Base-by-base conservation (phyloP, 768 basidiomycete species). In the Clavulina sp. region DNA sequence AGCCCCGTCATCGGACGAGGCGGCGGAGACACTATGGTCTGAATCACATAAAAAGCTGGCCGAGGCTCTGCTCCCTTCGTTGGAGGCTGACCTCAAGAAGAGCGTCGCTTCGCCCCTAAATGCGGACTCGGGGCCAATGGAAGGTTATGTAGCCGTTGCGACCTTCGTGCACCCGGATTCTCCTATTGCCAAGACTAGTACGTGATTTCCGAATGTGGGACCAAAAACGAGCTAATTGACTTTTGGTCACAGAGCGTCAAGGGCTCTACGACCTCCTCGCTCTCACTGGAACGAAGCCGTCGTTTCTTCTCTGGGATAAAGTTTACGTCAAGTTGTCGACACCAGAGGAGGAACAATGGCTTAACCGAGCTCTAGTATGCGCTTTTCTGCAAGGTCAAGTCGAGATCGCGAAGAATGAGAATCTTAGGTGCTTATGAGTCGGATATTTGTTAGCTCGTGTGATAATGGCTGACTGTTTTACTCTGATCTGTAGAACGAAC, bases 241-340 rank as follows among this genome's bases (percentile, higher is more conserved):
- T 38, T 38, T 7, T 38, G 34, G 7, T 38, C 34, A 38, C 7
- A 7, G 19, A 19, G 9, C 34, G 7, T 19, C 18, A 41, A 21
- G 3, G n/a, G 36, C 31, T 33, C 56, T 5, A 49, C 56, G 21
- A 64, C 29, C 52, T 54, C 5, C 53, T 69, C 33, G 56, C 63
- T 19, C 48, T 63, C 3, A 64, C 76, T 0, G 66, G 69, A 13
- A 66, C 73, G 23, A 95, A 88, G 61, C 84, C 87, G 0, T 81
- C 84, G 1, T 95, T 95, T 66, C 64, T 96, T 36, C 58, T 92
- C 13, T 87, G 77, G 76, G 89, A 93, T 50, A 89, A 84, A 62
- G 78, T 86, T 0, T 89, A 87, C 59, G 75, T 80, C 53, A 88
- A 85, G 61, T 57, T 81, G 16, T 66, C 68, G 4, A 72, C 76